Evolutionary conservation across 345 rosid genomes (phyloP).

Genomic region (Barbarea vulgaris): DNA sequence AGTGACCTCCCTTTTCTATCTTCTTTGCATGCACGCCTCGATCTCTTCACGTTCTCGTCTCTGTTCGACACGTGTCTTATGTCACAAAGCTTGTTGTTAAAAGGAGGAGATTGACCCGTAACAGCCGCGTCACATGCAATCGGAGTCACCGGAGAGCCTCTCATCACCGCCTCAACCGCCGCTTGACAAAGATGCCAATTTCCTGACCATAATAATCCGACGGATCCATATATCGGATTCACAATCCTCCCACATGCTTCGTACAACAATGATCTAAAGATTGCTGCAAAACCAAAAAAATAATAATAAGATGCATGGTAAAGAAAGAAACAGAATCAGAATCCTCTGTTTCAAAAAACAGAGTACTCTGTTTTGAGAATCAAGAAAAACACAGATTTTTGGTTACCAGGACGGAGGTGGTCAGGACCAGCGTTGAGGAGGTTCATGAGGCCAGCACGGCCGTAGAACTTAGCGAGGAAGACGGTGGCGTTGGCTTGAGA

Average conservation of each 20-base stretch:
- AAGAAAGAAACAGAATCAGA: constrained; percentile 14
- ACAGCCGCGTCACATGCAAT: constrained; percentile 72
- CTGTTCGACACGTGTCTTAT: constrained; percentile 81
- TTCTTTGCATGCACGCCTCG: constrained; percentile 48
- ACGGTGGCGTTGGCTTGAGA: constrained; percentile 97
- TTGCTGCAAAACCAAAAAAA: constrained; percentile 51
- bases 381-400: not conserved
- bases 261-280: constrained; percentile 89
- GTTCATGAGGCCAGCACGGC: constrained; percentile 96
- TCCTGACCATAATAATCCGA: constrained; percentile 89
- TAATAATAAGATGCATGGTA: not conserved
- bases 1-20: constrained; percentile 36
- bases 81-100: constrained; percentile 63
- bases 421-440: constrained; percentile 96
- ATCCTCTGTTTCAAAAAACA: not conserved
- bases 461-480: constrained; percentile 94
- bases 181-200: constrained; percentile 96
- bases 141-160: constrained; percentile 78
- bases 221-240: constrained; percentile 96
- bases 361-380: not conserved
- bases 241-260: constrained; percentile 98
- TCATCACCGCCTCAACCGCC: constrained; percentile 91
- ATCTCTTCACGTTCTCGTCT: constrained; percentile 50
- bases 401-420: constrained; percentile 87
- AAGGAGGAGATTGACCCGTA: constrained; percentile 70